Evolutionary conservation across 495 filamentous ascomycete species (phyloP).

Genomic region (Darksidea phi): DNA sequence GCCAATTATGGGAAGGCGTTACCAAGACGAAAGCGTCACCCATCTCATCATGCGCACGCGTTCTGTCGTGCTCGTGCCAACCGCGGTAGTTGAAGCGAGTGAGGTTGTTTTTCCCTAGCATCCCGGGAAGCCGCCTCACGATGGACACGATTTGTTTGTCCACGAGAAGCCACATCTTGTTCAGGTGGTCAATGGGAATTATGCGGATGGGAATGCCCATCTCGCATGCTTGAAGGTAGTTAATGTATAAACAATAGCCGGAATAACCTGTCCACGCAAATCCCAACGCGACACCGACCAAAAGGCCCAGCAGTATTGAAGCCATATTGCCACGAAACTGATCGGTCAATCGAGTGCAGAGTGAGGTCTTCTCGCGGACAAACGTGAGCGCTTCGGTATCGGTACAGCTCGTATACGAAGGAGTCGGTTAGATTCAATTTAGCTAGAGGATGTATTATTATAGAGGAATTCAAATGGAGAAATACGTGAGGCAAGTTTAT

Average conservation of each 20-base stretch:
- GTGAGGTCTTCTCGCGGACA: no score
- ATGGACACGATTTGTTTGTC: conserved; percentile 11
- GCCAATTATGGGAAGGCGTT: conserved; percentile 24
- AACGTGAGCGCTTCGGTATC: no score
- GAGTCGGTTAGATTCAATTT: no score
- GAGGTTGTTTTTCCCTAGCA: conserved; percentile 17
- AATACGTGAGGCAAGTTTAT: no score
- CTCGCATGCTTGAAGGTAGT: conserved; percentile 16
- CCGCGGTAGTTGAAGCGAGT: conserved; percentile 10
- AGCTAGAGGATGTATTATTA: no score
- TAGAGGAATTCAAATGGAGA: no score
- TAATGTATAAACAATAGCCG: conserved; percentile 1
- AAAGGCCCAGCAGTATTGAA: no score
- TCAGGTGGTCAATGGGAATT: conserved; percentile 36
- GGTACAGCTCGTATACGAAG: no score
- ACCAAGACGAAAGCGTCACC: conserved; percentile 27
- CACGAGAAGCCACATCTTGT: conserved; percentile 37
- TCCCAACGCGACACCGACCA: no score
- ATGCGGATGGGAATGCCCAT: conserved; percentile 33
- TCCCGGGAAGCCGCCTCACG: conserved; percentile 16
- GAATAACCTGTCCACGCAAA: no score
- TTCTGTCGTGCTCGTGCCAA: conserved; percentile 26
- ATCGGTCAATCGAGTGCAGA: no score
- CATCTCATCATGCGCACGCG: conserved; percentile 12
- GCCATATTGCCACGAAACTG: no score